Base-by-base conservation (phyloP, 495 filamentous ascomycete species). In the Pyronema domesticum region DNA sequence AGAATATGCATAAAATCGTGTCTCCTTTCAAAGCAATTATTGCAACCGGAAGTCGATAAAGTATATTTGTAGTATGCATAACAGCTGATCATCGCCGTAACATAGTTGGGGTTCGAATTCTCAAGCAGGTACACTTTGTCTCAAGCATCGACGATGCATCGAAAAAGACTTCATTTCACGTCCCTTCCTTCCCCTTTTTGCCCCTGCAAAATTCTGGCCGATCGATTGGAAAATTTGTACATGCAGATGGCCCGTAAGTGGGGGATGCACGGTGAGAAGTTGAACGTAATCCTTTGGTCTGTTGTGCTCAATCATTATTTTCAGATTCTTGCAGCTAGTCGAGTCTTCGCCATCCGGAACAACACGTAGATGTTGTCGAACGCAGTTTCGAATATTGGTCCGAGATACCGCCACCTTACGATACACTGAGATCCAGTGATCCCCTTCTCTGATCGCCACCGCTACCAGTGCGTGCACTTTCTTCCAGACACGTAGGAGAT, bases 1-100 rank as follows among this genome's bases (percentile, higher is more conserved):
- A 51, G 13, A 43, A 40, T 40, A 53, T 53, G 35, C 50, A 53
- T 18, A 53, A 40, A 53, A 13, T 53, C 50, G 50, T 53, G 37
- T 53, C 50, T 42, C 37, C 37, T 40, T 43, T 34, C 50, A 51
- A 51, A 33, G 33, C 17, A 51, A 23, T 11, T 46, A 8, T 47
- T 47, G 45, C 14, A 47, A 47, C 11, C 13, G 1, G 14, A 4
- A 47, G 7, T 47, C 11, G 3, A 47, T 47, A 23, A 15, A 47
- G 39, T 42, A 42, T 42, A 42, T 42, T 42, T 42, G 39, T 42
- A 42, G 11, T 42, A 42, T 42, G 39, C 39, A 42, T 42, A 17
- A 13, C 6, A 42, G 39, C 39, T 42, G 39, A 42, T 42, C 39
- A 42, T 42, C 39, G 39, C 39, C 15, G 39, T 17, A 42, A 17